Evolutionary conservation across 805 yeast species (phyloP), one percentile per base, ranked within the genome.

Genomic region (Kodamaea kaohsiungensis): DNA sequence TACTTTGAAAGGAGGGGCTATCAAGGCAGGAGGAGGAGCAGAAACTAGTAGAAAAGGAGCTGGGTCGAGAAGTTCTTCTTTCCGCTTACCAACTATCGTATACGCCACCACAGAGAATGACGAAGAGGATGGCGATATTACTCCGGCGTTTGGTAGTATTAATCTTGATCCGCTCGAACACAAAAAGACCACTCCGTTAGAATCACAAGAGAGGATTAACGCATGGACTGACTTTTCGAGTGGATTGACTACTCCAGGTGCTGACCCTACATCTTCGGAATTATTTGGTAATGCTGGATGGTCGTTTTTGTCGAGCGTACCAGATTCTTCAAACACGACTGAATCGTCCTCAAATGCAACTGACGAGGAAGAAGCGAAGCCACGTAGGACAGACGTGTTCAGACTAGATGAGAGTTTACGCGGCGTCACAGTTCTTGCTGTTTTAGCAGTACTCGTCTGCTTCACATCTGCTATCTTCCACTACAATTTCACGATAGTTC

Each of bases 61-160:
- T 9, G 35, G 35, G 10, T 30, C 35, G 10, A 30, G 35, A 30
- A 30, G 35, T 12, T 8, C 35, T 6, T 38, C 33, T 37, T 48
- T 48, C 46, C 51, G 33, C n/a, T 33, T 48, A 7, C 51, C 51
- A 4, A 48, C 51, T 5, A 27, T 48, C 2, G 10, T 39, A 10
- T 48, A 48, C 46, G 9, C 51, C 13, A 18, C 19, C 45, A 37
- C 17, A 30, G 13, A 18, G 25, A 22, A 22, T 6, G 43, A 38
- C 17, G 45, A 46, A 7, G 48, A 48, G 7, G 46, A 40, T 39
- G 27, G 42, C n/a, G 46, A 48, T 19, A 10, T 27, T 25, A 48
- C 51, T 8, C 46, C 46, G 6, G 51, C 40, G 17, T 8, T 40
- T 13, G 51, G 51, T 12, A 48, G 51, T 37, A 39, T 48, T 17